Percentiles rank a stretch among this genome's conserved stretches.
These are phyloP conservation scores for Komagataella pseudopastoris DNA, from an alignment of 805 yeast genomes.

Conservation along the genomic window DNA sequence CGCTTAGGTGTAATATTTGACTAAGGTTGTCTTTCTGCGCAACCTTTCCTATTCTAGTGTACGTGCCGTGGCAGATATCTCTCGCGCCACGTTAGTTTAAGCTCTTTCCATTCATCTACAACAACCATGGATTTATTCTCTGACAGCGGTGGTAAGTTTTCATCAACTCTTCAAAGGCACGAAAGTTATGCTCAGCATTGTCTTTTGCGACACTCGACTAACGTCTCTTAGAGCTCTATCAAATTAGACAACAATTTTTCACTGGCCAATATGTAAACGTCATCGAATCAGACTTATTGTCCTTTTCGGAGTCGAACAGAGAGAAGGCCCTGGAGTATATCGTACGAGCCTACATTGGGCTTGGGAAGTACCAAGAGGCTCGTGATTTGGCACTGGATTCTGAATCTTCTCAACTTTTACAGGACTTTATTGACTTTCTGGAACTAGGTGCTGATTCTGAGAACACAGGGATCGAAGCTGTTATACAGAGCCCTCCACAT, in stretches of 20 bases:
- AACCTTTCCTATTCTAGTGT: neutral
- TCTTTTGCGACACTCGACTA: neutral
- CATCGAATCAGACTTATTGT: constrained; percentile 21
- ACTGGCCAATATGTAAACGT: constrained; percentile 42
- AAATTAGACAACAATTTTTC: constrained; percentile 44
- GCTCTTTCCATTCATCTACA: neutral
- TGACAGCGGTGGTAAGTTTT: constrained; percentile 25
- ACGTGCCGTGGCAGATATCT: neutral
- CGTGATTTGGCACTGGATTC: neutral
- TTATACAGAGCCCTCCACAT: neutral
- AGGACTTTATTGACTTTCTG: constrained; percentile 2
- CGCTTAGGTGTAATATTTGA: neutral
- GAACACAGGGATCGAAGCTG: constrained; percentile 1
- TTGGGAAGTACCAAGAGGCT: constrained; percentile 1
- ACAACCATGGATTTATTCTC: constrained; percentile 11
- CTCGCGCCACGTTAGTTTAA: neutral
- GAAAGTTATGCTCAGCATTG: neutral
- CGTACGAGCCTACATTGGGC: constrained; percentile 1
- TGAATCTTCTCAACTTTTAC: neutral
- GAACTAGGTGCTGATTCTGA: neutral
- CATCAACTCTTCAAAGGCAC: constrained; percentile 45
- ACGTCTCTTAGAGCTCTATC: constrained; percentile 28
- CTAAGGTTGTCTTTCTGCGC: neutral
- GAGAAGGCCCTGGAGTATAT: constrained; percentile 5
- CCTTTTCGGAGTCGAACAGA: constrained; percentile 15